These are phyloP conservation scores for Sporisorium exsertum DNA, from an alignment of 1,284 basidiomycete species.

Conservation along the genomic window DNA sequence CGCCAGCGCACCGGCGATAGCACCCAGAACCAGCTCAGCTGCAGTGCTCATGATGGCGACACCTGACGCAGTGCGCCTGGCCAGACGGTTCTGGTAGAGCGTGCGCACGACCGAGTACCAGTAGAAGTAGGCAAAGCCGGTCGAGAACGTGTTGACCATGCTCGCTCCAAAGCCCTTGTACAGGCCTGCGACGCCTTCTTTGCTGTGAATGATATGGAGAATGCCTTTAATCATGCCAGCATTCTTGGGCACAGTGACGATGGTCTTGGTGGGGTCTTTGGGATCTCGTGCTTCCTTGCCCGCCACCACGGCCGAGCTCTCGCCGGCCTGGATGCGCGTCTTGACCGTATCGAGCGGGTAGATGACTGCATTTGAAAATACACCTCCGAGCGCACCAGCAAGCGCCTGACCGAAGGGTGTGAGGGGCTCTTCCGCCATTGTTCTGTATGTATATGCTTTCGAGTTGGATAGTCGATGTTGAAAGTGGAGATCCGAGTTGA, in stretches of 20 bases:
- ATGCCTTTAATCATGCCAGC: conserved; percentile 64
- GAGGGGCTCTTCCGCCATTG: conserved; percentile 72
- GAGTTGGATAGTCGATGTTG: not conserved
- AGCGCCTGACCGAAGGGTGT: conserved; percentile 93
- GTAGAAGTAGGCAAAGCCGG: conserved; percentile 98
- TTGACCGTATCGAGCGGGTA: conserved; percentile 97
- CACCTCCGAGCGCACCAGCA: conserved; percentile 86
- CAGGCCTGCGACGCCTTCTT: conserved; percentile 74
- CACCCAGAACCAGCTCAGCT: conserved; percentile 80
- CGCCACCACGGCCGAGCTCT: conserved; percentile 71
- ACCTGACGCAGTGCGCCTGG: conserved; percentile 42
- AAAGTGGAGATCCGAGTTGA: conserved; percentile 4
- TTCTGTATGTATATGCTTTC: conserved; percentile 13
- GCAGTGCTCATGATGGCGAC: conserved; percentile 57
- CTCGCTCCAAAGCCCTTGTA: conserved; percentile 96
- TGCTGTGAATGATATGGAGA: conserved; percentile 59
- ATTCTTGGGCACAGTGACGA: conserved; percentile 61
- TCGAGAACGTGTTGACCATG: conserved; percentile 97
- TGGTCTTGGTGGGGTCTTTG: conserved; percentile 75
- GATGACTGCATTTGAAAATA: conserved; percentile 74
- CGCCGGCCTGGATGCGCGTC: conserved; percentile 83
- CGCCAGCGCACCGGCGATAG: conserved; percentile 90
- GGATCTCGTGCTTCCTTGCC: conserved; percentile 70
- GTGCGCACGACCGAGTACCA: conserved; percentile 92
- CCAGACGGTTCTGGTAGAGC: conserved; percentile 73